Base-by-base conservation (phyloP, 306 rosid genomes). In the Quercus rubra region DNA sequence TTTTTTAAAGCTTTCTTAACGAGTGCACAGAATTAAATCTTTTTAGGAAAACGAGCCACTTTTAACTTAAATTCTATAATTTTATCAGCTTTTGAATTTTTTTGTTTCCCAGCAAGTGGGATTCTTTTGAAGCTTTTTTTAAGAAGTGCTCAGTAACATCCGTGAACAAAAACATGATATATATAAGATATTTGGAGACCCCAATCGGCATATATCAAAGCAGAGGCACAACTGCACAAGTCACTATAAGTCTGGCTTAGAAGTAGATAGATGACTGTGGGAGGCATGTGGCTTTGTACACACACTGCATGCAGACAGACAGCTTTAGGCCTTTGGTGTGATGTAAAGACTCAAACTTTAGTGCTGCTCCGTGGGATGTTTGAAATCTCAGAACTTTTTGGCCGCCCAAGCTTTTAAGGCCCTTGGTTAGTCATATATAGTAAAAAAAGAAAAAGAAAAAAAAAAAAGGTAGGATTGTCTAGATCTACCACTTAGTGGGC, bases 401-500 rank as follows among this genome's bases (percentile, higher is more conserved):
- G 91, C 88, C 87, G 85, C 86, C 87, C 83, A 80, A 52, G 63
- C 85, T 78, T 83, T 84, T 61, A 5, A 41, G 63, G 75, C 14
- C 35, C 55, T 66, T 52, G 72, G 54, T 30, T 64, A 11, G 68
- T 55, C 57, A 21, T 6, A 61, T 51, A 66, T 63, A 11, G 14
- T 1, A 1, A 49, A 49, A 13, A 49, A 49, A 46, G 11, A 2
- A 10, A 46, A 46, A 46, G 11, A 10, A 43, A 11, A 12, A 46
- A 41, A n/a, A 19, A 38, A 75, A 78, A 75, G 43, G 11, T 13
- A 66, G 79, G 85, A 77, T 79, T 46, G 52, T 76, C 54, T 70
- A 77, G 85, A 88, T 82, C 85, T 77, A 67, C 81, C 83, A 46
- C 78, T 51, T 69, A 6, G 83, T 87, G 87, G 86, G 89, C 66